Evolutionary conservation across 371 early-diverging fungal species (phyloP), one percentile per base, ranked within the genome.

Genomic region (Cokeromyces recurvatus): DNA sequence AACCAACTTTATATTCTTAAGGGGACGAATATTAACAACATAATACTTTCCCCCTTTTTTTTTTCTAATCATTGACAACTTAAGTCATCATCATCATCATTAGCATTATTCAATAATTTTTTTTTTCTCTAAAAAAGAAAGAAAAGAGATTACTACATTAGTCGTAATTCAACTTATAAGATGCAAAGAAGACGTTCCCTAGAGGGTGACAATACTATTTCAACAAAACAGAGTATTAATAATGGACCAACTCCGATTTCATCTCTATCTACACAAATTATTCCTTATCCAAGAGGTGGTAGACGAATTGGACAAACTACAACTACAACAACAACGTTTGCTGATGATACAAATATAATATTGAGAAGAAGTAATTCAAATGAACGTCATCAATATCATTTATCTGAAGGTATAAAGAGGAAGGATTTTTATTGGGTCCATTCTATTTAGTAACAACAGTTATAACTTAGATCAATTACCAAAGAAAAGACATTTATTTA

Each of bases 201-300:
- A 32, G 43, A 51, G 12, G 20, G 17, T 19, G 32, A 32, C 11
- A 40, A 45, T 14, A 3, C 19, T 22, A 32, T 22, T 34, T 17
- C 44, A 21, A 23, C 41, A 49, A 36, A 24, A 43, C 35, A 25
- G 16, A 50, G 27, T 19, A 15, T 34, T 38, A 49, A 35, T 19
- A 20, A 32, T 37, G 17, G 41, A 12, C 49, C 53, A 16, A 55
- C 37, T 21, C 59, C 64, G 38, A 31, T 45, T 44, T 50, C 44
- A 3, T 51, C 59, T 24, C 22, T 40, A 20, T 58, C 58, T 29
- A 48, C 56, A 55, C 39, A 22, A 46, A 19, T 42, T 6, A 56
- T 68, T n/a, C 69, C 65, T 8, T 68, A 64, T 32, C 69, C 69
- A 25, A 61, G 69, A 52, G 69, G 69, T 16, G 69, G 69, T 4